Conservation (phyloP, 169 alveolate genomes). For the Eimeria tenella region DNA sequence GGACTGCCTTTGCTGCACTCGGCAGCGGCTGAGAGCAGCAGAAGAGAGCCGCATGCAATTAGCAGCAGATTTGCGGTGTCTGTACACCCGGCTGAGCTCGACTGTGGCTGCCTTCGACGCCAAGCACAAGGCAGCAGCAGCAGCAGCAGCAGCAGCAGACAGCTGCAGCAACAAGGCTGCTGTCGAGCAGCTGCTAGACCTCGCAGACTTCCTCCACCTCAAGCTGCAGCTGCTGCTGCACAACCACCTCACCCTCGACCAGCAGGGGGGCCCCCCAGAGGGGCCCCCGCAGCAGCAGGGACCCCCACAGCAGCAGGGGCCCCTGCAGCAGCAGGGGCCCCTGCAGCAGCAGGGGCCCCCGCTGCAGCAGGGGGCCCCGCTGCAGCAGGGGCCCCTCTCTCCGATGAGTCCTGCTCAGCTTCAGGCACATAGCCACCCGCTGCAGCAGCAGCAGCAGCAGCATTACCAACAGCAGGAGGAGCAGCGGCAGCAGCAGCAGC, state of each 20-base stretch:
- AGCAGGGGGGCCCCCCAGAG: neutral
- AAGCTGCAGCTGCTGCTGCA: neutral
- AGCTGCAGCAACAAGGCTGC: neutral
- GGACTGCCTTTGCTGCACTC: neutral
- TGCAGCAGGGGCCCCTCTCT: neutral
- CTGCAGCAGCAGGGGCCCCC: neutral
- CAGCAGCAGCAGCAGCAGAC: neutral
- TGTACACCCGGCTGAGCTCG: neutral
- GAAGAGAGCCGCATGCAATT: neutral
- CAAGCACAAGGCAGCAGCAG: neutral
- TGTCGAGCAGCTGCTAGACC: neutral
- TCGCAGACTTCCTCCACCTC: neutral
- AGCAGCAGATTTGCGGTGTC: neutral
- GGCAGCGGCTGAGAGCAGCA: neutral
- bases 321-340: neutral
- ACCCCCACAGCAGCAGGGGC: neutral
- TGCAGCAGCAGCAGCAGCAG: too few species aligned
- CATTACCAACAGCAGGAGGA: neutral
- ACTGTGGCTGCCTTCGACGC: neutral
- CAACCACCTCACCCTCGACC: neutral
- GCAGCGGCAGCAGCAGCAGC: neutral
- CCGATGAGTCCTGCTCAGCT: neutral
- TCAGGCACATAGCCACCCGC: neutral
- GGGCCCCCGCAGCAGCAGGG: too few species aligned
- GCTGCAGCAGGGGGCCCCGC: neutral